phyloP scores from a whole-genome alignment of 2,329 filamentous ascomycete species.

The Hymenoscyphus albidus region DNA sequence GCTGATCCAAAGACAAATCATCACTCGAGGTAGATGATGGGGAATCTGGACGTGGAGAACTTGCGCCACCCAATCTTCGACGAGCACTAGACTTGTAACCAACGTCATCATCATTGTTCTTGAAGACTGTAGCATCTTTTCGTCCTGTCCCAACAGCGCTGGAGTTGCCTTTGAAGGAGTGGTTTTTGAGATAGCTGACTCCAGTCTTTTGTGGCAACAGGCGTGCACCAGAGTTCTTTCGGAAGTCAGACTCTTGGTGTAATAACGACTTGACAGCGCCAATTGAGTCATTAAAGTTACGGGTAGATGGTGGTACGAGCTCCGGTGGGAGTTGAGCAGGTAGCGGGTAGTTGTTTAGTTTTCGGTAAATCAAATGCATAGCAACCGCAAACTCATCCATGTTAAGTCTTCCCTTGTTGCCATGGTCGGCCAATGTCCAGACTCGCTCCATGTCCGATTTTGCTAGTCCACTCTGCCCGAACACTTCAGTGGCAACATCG shows the following conservation, averaged over 20 bases:
- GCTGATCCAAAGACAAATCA: slow-evolving; percentile 79
- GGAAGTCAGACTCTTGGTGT: slow-evolving; percentile 80
- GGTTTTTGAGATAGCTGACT: slow-evolving; percentile 95
- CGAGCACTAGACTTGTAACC: slow-evolving; percentile 93
- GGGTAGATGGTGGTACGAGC: slow-evolving; percentile 88
- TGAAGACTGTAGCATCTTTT: slow-evolving; percentile 95
- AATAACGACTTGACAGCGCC: slow-evolving; percentile 89
- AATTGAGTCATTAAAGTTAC: slow-evolving; percentile 89
- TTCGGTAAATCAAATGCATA: slow-evolving; percentile 98
- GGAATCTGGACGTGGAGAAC: slow-evolving; percentile 76
- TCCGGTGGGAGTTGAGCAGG: slow-evolving; percentile 85
- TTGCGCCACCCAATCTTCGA: slow-evolving; percentile 68
- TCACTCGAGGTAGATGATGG: slow-evolving; percentile 70
- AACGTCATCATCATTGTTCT: slow-evolving; percentile 90
- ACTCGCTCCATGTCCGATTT: slow-evolving; percentile 86
- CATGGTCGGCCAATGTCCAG: slow-evolving; percentile 91
- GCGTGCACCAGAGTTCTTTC: slow-evolving; percentile 85
- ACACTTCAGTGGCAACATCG: slow-evolving; percentile 91
- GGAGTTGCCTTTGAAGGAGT: slow-evolving; percentile 74
- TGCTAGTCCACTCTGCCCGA: slow-evolving; percentile 90
- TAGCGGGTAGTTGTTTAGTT: slow-evolving; percentile 91
- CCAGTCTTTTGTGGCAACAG: slow-evolving; percentile 92
- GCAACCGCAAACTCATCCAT: slow-evolving; percentile 97
- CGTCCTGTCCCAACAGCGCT: slow-evolving; percentile 57
- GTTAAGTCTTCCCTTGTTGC: slow-evolving; percentile 90